These are phyloP conservation scores for Pseudogymnoascus sp. DNA, from an alignment of 2,329 filamentous ascomycete genomes.

Conservation along the genomic window DNA sequence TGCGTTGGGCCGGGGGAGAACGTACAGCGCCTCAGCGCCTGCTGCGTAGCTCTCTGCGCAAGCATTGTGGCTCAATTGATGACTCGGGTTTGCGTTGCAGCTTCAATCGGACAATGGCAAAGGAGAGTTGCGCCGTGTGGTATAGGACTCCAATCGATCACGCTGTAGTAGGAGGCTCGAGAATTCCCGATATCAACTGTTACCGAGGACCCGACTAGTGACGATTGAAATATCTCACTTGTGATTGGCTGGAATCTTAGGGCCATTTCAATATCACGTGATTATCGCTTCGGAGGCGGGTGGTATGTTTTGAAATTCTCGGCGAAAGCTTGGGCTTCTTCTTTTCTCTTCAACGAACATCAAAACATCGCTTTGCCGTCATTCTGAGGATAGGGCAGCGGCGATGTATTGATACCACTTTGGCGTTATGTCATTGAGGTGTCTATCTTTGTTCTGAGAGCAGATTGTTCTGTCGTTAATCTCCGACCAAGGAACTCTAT, in stretches of 20 bases:
- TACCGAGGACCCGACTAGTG: conserved; percentile 9
- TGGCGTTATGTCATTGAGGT: conserved; percentile 27
- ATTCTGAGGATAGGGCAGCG: conserved; percentile 23
- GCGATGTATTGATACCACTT: conserved; percentile 16
- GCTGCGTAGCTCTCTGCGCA: conserved; percentile 35
- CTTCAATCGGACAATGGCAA: conserved; percentile 3
- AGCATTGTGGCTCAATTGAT: conserved; percentile 30
- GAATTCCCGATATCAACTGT: conserved; percentile 8
- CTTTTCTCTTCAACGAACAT: conserved; percentile 24
- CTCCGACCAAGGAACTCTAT: conserved; percentile 28
- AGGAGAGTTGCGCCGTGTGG: conserved; percentile 9
- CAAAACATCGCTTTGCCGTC: conserved; percentile 25
- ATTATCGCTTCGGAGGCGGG: background rate
- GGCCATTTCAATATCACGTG: conserved; percentile 14
- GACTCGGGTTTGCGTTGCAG: conserved; percentile 7
- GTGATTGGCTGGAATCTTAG: background rate
- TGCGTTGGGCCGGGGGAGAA: conserved; percentile 10
- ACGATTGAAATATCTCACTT: conserved; percentile 6
- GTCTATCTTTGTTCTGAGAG: conserved; percentile 27
- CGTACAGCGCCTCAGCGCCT: conserved; percentile 35
- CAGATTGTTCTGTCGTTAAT: conserved; percentile 32
- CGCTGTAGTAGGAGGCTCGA: conserved; percentile 1
- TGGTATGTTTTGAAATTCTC: conserved; percentile 16
- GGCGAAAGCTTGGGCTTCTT: conserved; percentile 10
- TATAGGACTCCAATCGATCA: conserved; percentile 4